Percentiles rank a stretch among this genome's conserved stretches.
Evolutionary conservation across 225 moss, liverwort and hornwort genomes (phyloP).

Genomic region (Sphagnum contortum): DNA sequence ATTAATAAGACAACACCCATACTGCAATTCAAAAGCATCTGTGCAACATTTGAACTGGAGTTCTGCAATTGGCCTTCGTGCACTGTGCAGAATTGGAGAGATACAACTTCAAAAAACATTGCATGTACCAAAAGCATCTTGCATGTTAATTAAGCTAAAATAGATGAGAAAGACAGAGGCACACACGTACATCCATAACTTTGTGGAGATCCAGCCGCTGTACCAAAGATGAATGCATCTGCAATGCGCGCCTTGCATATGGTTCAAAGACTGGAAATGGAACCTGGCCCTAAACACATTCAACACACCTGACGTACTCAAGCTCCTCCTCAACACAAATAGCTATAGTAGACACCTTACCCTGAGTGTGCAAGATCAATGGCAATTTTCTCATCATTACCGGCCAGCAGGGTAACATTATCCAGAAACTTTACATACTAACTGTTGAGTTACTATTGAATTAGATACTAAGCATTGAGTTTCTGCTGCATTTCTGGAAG

Average conservation of each 20-base stretch:
- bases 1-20: constrained; percentile 7
- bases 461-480: no score
- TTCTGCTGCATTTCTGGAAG: no score
- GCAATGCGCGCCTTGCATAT: constrained; percentile 64
- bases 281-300: constrained; percentile 36
- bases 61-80: no score
- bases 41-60: no score
- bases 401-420: neutral
- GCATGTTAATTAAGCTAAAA: no score
- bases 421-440: neutral
- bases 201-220: constrained; percentile 80
- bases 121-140: no score
- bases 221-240: constrained; percentile 95
- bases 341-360: no score
- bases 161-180: neutral
- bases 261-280: constrained; percentile 54
- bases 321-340: neutral
- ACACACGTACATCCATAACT: constrained; percentile 54
- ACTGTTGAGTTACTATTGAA: neutral
- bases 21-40: neutral
- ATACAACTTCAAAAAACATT: no score
- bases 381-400: neutral
- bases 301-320: neutral
- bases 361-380: neutral
- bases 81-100: no score